These are phyloP conservation scores for Cyberlindnera samutprakarnensis DNA, from an alignment of 805 yeast species.

Conservation along the genomic window DNA sequence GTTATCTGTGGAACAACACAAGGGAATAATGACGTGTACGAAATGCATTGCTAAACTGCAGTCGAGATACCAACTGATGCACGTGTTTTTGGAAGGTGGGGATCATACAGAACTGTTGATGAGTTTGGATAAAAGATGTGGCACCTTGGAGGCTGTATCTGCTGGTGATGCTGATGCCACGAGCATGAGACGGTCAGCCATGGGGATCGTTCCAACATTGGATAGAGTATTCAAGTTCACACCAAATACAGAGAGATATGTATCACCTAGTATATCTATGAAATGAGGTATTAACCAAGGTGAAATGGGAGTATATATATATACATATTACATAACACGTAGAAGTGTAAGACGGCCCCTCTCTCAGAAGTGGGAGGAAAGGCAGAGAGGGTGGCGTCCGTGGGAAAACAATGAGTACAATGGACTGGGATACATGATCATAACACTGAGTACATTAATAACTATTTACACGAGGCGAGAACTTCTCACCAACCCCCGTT, in stretches of 20 bases:
- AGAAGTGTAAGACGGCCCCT: too few species aligned
- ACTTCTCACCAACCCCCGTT: conserved; percentile 18
- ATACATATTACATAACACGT: neutral
- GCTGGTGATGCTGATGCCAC: conserved; percentile 2
- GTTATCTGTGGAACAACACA: conserved; percentile 3
- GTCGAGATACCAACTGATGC: conserved; percentile 9
- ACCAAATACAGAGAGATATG: conserved; percentile 1
- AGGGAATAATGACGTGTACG: conserved; percentile 10
- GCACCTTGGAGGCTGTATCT: conserved; percentile 10
- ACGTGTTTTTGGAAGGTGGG: conserved; percentile 6
- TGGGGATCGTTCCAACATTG: neutral
- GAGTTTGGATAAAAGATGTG: conserved; percentile 13
- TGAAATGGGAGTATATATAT: neutral
- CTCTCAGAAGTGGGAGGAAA: too few species aligned
- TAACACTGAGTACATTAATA: neutral
- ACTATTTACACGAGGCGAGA: neutral
- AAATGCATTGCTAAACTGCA: conserved; percentile 13
- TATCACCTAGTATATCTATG: conserved; percentile 3
- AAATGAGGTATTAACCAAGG: neutral
- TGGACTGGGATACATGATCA: neutral
- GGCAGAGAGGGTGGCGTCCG: too few species aligned
- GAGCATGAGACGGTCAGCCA: conserved; percentile 1
- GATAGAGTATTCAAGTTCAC: conserved; percentile 2
- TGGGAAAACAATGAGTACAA: too few species aligned
- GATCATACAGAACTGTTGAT: conserved; percentile 10